These are phyloP conservation scores for Daldinia sp. DNA, from an alignment of 2,329 filamentous ascomycete species.

Conservation along the genomic window DNA sequence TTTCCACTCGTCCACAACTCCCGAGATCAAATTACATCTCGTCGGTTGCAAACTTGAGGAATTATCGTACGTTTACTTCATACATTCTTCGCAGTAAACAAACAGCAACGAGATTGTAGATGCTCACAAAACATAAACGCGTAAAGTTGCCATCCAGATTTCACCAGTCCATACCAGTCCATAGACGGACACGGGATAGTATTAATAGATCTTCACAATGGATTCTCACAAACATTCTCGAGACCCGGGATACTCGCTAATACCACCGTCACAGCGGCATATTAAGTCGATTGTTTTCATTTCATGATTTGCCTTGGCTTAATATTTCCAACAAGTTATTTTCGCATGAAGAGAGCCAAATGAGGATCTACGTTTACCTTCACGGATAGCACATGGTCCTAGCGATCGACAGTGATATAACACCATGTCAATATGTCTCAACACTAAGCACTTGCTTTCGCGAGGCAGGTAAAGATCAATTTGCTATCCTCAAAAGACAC, in stretches of 20 bases:
- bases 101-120: not conserved
- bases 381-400: conserved; percentile 1
- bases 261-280: conserved; percentile 7
- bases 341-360: conserved; percentile 25
- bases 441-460: not conserved
- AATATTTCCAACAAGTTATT: conserved; percentile 23
- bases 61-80: not conserved
- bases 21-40: not conserved
- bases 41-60: not conserved
- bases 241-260: conserved; percentile 3
- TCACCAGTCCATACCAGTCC: not conserved
- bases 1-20: conserved; percentile 3
- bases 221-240: conserved; percentile 30
- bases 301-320: conserved; percentile 41
- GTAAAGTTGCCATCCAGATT: conserved; percentile 12
- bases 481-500: not conserved
- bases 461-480: not conserved
- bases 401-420: not conserved
- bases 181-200: not conserved
- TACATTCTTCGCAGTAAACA: not conserved
- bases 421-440: not conserved
- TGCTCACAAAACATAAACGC: not conserved
- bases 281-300: conserved; percentile 23
- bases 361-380: conserved; percentile 28
- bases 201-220: conserved; percentile 25